These are phyloP conservation scores for Syzygium grande DNA, from an alignment of 345 rosid genomes.

Conservation along the genomic window DNA sequence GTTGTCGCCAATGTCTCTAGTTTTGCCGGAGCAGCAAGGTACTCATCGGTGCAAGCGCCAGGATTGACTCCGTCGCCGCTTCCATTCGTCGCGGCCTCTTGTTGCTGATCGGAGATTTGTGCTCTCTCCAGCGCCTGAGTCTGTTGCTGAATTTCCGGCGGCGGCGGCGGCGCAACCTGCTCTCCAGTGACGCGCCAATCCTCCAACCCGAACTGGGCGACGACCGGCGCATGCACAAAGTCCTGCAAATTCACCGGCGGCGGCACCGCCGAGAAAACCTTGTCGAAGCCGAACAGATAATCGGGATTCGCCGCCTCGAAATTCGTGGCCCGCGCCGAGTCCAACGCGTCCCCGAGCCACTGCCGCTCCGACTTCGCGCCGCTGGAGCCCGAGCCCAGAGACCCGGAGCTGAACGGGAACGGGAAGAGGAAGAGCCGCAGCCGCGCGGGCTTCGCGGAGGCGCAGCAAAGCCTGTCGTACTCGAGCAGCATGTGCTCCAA, in stretches of 20 bases:
- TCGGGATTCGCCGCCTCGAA: slow-evolving; percentile 23
- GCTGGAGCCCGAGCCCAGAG: slow-evolving; percentile 3
- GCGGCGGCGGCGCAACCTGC: slow-evolving; percentile 4
- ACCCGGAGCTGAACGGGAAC: slow-evolving; percentile 1
- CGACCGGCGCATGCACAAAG: slow-evolving; percentile 16
- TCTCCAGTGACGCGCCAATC: slow-evolving; percentile 21
- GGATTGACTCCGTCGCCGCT: slow-evolving; percentile 12
- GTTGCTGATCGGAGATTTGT: slow-evolving; percentile 16
- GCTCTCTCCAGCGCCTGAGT: slow-evolving; percentile 29
- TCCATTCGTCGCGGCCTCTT: slow-evolving; percentile 1
- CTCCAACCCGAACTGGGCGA: slow-evolving; percentile 36
- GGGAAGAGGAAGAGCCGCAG: slow-evolving; percentile 45
- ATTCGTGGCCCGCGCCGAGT: slow-evolving; percentile 21
- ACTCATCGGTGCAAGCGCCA: slow-evolving; percentile 9
- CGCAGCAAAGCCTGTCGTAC: slow-evolving; percentile 38
- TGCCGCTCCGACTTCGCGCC: slow-evolving; percentile 34
- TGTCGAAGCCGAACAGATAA: slow-evolving; percentile 45
- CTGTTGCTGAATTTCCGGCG: slow-evolving; percentile 24
- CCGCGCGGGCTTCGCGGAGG: slow-evolving; percentile 31
- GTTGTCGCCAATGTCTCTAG: slow-evolving; percentile 6
- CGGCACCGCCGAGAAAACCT: slow-evolving; percentile 11
- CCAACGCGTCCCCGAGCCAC: slow-evolving; percentile 53
- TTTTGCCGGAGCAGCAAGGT: neutral
- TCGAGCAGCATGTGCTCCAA: slow-evolving; percentile 60
- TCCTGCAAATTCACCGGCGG: slow-evolving; percentile 11